A percentile compares a stretch with the other conserved stretches of the same genome.
phyloP scores from a whole-genome alignment of 2,329 filamentous ascomycete genomes.

The Magnaporthales sp. region DNA sequence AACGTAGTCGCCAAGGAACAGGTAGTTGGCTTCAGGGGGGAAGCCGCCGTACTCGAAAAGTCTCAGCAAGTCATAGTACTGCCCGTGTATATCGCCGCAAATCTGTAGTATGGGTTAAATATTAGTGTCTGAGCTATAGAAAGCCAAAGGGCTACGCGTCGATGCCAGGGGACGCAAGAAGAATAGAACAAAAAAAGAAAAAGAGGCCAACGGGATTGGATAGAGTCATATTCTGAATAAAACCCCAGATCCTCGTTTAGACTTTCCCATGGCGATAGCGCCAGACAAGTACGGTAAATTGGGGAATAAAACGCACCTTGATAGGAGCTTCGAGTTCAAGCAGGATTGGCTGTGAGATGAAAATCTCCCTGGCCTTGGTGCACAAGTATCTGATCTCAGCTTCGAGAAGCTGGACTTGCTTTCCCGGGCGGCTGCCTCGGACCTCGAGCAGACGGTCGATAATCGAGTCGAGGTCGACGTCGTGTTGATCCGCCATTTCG shows the following conservation, averaged over 20 bases:
- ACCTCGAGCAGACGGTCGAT: conserved; percentile 98
- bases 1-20: conserved; percentile 98
- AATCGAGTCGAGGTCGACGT: conserved; percentile 98
- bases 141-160: neutral
- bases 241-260: neutral
- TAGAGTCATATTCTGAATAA: neutral
- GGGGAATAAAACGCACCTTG: conserved; percentile 60
- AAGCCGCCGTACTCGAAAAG: conserved; percentile 98
- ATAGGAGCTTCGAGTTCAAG: conserved; percentile 97
- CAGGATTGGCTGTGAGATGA: conserved; percentile 97
- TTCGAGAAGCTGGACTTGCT: conserved; percentile 96
- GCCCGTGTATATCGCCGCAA: conserved; percentile 97
- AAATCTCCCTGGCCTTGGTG: conserved; percentile 98
- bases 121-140: neutral
- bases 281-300: neutral
- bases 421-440: conserved; percentile 92
- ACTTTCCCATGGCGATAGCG: neutral
- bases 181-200: neutral
- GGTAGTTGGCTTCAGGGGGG: conserved; percentile 97
- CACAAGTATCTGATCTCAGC: conserved; percentile 94
- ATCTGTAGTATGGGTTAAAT: conserved; percentile 53
- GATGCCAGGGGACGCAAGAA: neutral
- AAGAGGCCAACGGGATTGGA: neutral
- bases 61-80: conserved; percentile 96
- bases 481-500: conserved; percentile 60